Percentiles rank a stretch among this genome's conserved stretches.
Conservation (phyloP, 805 yeast genomes). For the Cyberlindnera euphorbiiphila region DNA sequence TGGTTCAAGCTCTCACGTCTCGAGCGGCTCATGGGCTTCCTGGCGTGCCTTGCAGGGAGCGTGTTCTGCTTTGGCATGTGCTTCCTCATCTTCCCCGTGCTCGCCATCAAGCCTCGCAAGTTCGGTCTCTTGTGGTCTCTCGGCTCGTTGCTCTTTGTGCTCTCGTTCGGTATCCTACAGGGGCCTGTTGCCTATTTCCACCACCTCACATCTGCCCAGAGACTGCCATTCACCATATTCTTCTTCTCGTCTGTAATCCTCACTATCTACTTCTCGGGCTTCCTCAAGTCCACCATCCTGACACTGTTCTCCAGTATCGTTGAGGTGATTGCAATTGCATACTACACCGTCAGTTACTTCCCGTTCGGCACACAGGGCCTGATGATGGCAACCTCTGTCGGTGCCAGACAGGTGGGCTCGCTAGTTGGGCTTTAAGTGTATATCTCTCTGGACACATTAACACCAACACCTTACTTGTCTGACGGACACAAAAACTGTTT, state of each 20-base stretch:
- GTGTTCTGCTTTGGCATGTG: conserved; percentile 79
- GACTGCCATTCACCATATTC: conserved; percentile 75
- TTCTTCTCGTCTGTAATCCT: conserved; percentile 76
- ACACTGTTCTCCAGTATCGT: conserved; percentile 72
- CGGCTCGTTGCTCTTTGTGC: conserved; percentile 81
- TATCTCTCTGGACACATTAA: no score
- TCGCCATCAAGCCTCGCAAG: conserved; percentile 85
- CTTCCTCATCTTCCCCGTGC: conserved; percentile 80
- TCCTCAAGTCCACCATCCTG: conserved; percentile 62
- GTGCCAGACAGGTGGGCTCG: conserved; percentile 42
- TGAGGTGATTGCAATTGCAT: conserved; percentile 82
- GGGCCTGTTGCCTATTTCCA: conserved; percentile 80
- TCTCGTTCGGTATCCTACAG: conserved; percentile 87
- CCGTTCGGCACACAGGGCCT: conserved; percentile 90
- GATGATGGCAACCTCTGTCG: conserved; percentile 52
- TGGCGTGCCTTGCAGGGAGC: conserved; percentile 71
- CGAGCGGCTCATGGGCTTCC: conserved; percentile 76
- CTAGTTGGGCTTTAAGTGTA: conserved; percentile 16
- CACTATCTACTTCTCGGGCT: conserved; percentile 75
- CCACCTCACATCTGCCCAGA: conserved; percentile 70
- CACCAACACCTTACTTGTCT: no score
- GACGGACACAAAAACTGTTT: no score
- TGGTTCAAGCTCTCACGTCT: conserved; percentile 76
- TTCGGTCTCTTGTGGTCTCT: conserved; percentile 89
- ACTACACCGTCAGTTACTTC: conserved; percentile 88